phyloP scores from a whole-genome alignment of 129 eudicot genomes.

The Lonicera japonica region DNA sequence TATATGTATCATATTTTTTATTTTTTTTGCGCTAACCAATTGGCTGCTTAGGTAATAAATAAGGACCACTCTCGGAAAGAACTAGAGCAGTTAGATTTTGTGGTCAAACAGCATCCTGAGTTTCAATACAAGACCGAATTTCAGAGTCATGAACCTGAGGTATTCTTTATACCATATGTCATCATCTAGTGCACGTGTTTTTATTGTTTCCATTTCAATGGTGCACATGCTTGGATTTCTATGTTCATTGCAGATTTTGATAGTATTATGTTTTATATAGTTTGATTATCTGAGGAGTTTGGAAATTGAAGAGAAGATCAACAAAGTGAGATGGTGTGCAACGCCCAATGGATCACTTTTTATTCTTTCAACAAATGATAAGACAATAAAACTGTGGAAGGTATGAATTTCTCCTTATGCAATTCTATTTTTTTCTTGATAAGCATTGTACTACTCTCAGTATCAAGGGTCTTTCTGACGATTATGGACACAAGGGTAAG shows the following conservation, averaged over 20 bases:
- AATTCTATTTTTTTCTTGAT: neutral
- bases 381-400: conserved; percentile 88
- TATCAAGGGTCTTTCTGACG: too few species aligned
- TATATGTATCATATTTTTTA: neutral
- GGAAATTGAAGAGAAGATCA: conserved; percentile 86
- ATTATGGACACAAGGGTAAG: too few species aligned
- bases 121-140: conserved; percentile 78
- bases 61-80: conserved; percentile 33
- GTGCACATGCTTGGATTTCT: neutral
- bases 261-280: conserved; percentile 30
- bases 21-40: neutral
- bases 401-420: conserved; percentile 32
- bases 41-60: conserved; percentile 15
- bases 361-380: conserved; percentile 78
- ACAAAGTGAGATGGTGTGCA: conserved; percentile 69
- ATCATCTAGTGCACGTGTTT: neutral
- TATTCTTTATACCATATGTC: conserved; percentile 7
- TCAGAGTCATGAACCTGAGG: conserved; percentile 97
- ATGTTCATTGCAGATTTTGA: conserved; percentile 13
- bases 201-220: neutral
- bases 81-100: conserved; percentile 32
- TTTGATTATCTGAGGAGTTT: conserved; percentile 81
- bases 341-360: conserved; percentile 54
- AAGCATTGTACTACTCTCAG: neutral
- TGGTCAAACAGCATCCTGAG: conserved; percentile 40